Evolutionary conservation across 495 filamentous ascomycete species (phyloP), one percentile per base, ranked within the genome.

Genomic region (Pyrenopolyporus hunteri): DNA sequence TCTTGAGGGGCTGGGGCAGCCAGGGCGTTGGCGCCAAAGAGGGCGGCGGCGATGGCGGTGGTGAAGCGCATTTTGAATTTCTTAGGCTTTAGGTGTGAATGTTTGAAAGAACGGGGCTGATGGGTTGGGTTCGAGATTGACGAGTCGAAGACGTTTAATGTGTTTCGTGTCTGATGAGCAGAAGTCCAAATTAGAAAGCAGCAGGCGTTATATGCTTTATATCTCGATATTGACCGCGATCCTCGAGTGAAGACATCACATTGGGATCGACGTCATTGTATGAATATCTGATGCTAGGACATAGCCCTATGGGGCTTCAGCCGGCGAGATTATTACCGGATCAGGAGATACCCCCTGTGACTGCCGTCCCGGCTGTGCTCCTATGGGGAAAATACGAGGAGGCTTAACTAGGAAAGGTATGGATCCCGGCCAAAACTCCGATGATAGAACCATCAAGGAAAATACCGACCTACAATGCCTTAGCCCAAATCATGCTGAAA

Each of bases 1-100:
- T 35, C 16, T 9, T 48, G 26, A 10, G 45, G 45, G 8, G 55
- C 28, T 8, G 45, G 45, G 8, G 55, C 28, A 11, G 60, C 54
- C 6, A 55, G 6, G 25, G 49, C 55, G 49, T 16, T 45, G 44
- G 56, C 37, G 31, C 48, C 44, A 31, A 47, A 43, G 49, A 59
- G 29, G 52, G 28, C 22, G 13, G 40, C 22, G 17, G 44, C 14
- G 37, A 58, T 17, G 17, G 53, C 39, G 13, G 53, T 17, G 36
- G 55, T 49, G 61, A 59, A 64, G 19, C 22, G 61, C 61, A 64
- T 64, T 17, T 59, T 64, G 61, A 22, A n/a, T n/a, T n/a, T n/a
- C n/a, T n/a, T n/a, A n/a, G n/a, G n/a, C n/a, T n/a, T n/a, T n/a
- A n/a, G n/a, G n/a, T n/a, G n/a, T n/a, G n/a, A n/a, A n/a, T n/a